Evolutionary conservation across 202 grass and related monocot genomes (phyloP).

Genomic region (Zoysia matrella): DNA sequence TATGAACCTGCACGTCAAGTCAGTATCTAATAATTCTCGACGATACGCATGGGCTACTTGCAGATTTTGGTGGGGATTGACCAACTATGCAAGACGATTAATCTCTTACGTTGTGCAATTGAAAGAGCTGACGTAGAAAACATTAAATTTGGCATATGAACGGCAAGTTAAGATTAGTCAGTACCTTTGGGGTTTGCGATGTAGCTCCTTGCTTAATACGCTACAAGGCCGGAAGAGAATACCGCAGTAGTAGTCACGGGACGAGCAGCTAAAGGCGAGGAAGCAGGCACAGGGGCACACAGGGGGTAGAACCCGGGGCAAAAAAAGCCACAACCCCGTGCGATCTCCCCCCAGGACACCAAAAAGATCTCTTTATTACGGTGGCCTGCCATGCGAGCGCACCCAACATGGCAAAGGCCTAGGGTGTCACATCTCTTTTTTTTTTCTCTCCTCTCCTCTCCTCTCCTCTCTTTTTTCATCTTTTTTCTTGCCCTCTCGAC

Average conservation of each 20-base stretch:
- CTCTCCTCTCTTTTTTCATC: background rate
- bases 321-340: conserved; percentile 48
- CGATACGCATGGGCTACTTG: too few relatives aligned
- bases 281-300: conserved; percentile 35
- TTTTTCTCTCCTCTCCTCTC: background rate
- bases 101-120: background rate
- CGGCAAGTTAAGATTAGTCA: conserved; percentile 2
- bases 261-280: background rate
- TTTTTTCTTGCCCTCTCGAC: background rate
- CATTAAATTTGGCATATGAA: background rate
- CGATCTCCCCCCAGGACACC: conserved; percentile 56
- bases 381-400: conserved; percentile 86
- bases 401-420: conserved; percentile 85
- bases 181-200: conserved; percentile 41
- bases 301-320: conserved; percentile 53
- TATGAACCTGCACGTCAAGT: too few relatives aligned
- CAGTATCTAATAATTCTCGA: too few relatives aligned
- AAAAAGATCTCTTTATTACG: conserved; percentile 62
- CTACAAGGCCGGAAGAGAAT: background rate
- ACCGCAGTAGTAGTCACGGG: background rate
- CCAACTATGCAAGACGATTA: background rate
- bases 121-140: background rate
- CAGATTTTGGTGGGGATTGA: background rate
- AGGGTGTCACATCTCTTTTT: conserved; percentile 33
- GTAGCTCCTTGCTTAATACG: conserved; percentile 30